Percentiles rank a stretch among this genome's conserved stretches.
Evolutionary conservation across 306 rosid genomes (phyloP).

Genomic region (Fragaria ananassa): DNA sequence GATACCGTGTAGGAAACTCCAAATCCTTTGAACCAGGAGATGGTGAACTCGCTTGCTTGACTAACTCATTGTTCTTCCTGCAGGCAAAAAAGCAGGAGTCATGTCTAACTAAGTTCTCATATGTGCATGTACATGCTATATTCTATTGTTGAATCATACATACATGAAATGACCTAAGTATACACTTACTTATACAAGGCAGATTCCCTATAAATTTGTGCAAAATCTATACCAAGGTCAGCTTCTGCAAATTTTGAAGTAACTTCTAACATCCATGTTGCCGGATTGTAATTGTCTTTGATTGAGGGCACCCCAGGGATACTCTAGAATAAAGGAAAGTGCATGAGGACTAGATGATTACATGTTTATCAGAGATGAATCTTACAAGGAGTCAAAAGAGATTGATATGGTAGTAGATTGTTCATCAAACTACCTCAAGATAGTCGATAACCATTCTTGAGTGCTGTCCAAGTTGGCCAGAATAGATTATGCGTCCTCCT

Average conservation of each 20-base stretch:
- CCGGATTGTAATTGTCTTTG: constrained; percentile 62
- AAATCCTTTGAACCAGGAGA: constrained; percentile 46
- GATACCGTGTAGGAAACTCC: constrained; percentile 45
- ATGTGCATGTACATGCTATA: not conserved
- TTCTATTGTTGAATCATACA: no score
- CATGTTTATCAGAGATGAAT: not conserved
- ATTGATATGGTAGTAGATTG: not conserved
- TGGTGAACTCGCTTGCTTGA: constrained; percentile 49
- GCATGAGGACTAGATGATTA: constrained; percentile 10
- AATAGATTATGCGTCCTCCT: constrained; percentile 68
- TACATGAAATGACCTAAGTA: not conserved
- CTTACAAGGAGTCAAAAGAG: not conserved
- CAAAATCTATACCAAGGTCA: constrained; percentile 57
- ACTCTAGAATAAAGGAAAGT: constrained; percentile 32
- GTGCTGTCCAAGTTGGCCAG: constrained; percentile 57
- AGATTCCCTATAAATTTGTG: constrained; percentile 49
- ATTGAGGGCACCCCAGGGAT: constrained; percentile 62
- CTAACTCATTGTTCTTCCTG: constrained; percentile 53
- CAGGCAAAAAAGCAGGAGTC: constrained; percentile 15
- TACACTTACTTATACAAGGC: constrained; percentile 45
- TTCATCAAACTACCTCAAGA: constrained; percentile 53
- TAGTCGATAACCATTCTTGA: constrained; percentile 58
- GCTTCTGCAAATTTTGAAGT: constrained; percentile 53
- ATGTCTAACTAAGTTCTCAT: not conserved
- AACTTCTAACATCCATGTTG: constrained; percentile 73